A percentile compares a stretch with the other conserved stretches of the same genome.
These are phyloP conservation scores for Luffa aegyptiaca DNA, from an alignment of 306 rosid genomes.

Conservation along the genomic window DNA sequence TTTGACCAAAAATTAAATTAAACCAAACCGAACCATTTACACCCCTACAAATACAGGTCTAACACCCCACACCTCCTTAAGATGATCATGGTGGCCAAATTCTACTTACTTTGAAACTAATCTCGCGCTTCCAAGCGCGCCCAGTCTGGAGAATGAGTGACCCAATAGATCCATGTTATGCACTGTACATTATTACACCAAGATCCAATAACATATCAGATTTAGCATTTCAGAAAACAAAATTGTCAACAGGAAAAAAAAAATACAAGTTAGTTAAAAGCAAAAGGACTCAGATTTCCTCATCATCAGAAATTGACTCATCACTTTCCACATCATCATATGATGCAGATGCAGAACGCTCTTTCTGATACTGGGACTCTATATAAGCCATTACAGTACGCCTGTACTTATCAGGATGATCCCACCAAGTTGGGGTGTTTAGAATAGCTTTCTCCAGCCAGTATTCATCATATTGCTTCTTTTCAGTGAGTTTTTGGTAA, in stretches of 20 bases:
- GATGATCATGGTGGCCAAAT: not conserved
- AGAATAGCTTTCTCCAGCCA: constrained; percentile 9
- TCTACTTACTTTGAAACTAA: not conserved
- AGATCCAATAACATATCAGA: not conserved
- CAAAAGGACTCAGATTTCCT: not conserved
- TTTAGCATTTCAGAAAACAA: not conserved
- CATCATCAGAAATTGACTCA: not conserved
- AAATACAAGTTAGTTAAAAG: not conserved
- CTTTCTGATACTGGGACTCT: not conserved
- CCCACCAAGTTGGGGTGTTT: constrained; percentile 11
- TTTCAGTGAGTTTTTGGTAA: constrained; percentile 21
- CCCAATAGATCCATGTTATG: not conserved
- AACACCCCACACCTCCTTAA: too few species aligned
- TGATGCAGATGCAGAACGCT: not conserved
- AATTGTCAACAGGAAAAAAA: not conserved
- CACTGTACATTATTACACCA: not conserved
- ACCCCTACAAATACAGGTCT: too few species aligned
- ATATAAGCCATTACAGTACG: not conserved
- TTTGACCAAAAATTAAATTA: too few species aligned
- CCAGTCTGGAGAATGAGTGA: not conserved
- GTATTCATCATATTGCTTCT: constrained; percentile 12
- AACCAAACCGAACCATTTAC: too few species aligned
- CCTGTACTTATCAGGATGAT: constrained; percentile 7
- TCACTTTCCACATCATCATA: not conserved
- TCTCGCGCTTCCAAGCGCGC: not conserved